These are phyloP conservation scores for Vitellaria paradoxa DNA, from an alignment of 179 eudicot genomes.

Conservation along the genomic window DNA sequence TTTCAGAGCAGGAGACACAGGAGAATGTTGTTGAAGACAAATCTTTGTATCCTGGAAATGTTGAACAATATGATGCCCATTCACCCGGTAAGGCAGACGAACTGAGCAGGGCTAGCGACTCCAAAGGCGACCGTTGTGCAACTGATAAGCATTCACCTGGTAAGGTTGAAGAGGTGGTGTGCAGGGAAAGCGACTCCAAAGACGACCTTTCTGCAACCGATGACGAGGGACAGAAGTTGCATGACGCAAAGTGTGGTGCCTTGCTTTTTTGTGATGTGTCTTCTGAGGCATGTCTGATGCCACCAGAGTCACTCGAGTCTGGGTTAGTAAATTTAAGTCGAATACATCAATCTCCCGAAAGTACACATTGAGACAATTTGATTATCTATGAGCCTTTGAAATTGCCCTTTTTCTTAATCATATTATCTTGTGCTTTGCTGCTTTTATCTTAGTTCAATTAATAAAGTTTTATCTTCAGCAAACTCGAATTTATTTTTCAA, in stretches of 20 bases:
- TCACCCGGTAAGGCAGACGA: conserved; percentile 20
- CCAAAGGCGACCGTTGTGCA: background rate
- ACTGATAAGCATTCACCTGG: background rate
- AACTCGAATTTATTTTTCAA: too few relatives aligned
- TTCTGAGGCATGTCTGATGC: conserved; percentile 60
- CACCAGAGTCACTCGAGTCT: conserved; percentile 63
- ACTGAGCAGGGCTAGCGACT: background rate
- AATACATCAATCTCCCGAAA: conserved; percentile 96
- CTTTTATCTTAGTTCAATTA: too few relatives aligned
- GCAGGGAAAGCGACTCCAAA: too few relatives aligned
- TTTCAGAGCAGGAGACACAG: conserved; percentile 4
- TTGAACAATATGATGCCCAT: conserved; percentile 19
- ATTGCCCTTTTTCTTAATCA: conserved; percentile 20
- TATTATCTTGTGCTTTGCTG: too few relatives aligned
- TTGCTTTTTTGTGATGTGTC: conserved; percentile 46
- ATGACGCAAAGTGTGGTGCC: conserved; percentile 46
- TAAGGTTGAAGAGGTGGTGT: too few relatives aligned
- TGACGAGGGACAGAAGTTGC: conserved; percentile 31
- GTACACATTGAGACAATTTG: conserved; percentile 97
- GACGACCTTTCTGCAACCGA: too few relatives aligned
- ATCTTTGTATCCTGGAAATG: conserved; percentile 1
- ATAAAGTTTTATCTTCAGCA: too few relatives aligned
- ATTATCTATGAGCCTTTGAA: conserved; percentile 19
- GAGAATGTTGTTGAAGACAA: conserved; percentile 8
- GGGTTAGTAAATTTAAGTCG: conserved; percentile 83